Conservation (phyloP, 805 yeast species). For the Ogataea trehaloabstinens region DNA sequence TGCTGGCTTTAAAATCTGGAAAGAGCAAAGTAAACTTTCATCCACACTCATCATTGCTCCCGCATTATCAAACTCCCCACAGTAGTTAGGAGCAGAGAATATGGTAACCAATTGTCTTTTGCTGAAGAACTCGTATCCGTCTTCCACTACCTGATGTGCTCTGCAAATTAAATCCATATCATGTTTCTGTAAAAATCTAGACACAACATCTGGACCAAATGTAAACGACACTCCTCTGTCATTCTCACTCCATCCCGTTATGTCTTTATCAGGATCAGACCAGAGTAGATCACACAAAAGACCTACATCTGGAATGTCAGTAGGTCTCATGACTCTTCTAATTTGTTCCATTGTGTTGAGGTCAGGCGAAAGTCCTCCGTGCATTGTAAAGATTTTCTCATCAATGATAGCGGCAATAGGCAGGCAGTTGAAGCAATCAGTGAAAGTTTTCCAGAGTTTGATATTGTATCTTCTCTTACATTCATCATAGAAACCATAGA, state of each 20-base stretch:
- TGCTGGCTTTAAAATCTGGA: slow-evolving; percentile 96
- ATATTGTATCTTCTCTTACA: slow-evolving; percentile 98
- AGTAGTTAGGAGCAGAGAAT: slow-evolving; percentile 95
- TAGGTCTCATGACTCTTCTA: slow-evolving; percentile 98
- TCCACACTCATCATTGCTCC: slow-evolving; percentile 99
- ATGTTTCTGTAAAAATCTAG: slow-evolving; percentile 92
- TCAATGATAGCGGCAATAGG: slow-evolving; percentile 98
- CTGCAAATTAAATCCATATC: slow-evolving; percentile 98
- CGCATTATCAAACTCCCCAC: slow-evolving; percentile 98
- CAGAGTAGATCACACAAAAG: slow-evolving; percentile 92
- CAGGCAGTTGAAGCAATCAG: slow-evolving; percentile 96
- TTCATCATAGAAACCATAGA: slow-evolving; percentile 97
- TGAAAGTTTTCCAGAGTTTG: slow-evolving; percentile 97
- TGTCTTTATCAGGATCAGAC: slow-evolving; percentile 99
- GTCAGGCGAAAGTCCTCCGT: slow-evolving; percentile 97
- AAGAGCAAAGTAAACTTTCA: slow-evolving; percentile 92
- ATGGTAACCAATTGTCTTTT: slow-evolving; percentile 94
- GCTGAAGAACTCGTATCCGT: slow-evolving; percentile 95
- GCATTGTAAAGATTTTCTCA: slow-evolving; percentile 98
- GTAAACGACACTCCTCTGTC: slow-evolving; percentile 99
- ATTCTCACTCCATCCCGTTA: slow-evolving; percentile 98
- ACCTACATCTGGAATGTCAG: slow-evolving; percentile 98
- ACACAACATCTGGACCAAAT: slow-evolving; percentile 99
- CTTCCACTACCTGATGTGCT: slow-evolving; percentile 99
- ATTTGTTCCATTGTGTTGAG: slow-evolving; percentile 97